Conservation (phyloP, 179 eudicot genomes). For the Silene coronaria region DNA sequence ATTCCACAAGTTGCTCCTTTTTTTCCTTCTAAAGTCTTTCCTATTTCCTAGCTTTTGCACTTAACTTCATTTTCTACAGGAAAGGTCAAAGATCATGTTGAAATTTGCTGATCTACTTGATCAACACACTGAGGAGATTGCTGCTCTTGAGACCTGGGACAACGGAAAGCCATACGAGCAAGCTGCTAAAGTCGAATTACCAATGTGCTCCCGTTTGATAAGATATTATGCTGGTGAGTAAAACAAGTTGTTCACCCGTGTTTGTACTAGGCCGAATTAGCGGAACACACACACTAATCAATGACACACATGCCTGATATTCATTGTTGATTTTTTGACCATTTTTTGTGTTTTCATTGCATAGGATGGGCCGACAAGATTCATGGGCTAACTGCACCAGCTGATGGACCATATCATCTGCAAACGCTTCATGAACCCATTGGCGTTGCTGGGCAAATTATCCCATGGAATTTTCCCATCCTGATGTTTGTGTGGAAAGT, state of each 20-base stretch:
- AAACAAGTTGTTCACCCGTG: background rate
- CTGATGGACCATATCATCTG: constrained; percentile 38
- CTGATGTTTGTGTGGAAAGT: constrained; percentile 47
- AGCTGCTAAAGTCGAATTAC: constrained; percentile 34
- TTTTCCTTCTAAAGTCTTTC: no score
- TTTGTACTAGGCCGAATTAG: no score
- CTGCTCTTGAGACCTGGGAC: constrained; percentile 49
- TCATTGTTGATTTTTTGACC: background rate
- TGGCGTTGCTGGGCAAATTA: constrained; percentile 55
- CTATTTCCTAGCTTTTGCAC: background rate
- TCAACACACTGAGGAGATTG: constrained; percentile 39
- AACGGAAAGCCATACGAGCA: constrained; percentile 42
- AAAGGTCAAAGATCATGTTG: constrained; percentile 35
- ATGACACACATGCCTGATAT: background rate
- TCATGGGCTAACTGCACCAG: constrained; percentile 39
- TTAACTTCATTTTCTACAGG: constrained; percentile 22
- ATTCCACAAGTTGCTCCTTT: background rate
- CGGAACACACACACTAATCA: no score
- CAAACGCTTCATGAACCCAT: constrained; percentile 52
- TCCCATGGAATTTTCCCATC: constrained; percentile 55
- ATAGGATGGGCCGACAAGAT: constrained; percentile 46
- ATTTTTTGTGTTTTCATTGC: background rate
- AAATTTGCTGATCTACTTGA: constrained; percentile 49
- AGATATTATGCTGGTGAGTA: constrained; percentile 43
- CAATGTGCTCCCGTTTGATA: constrained; percentile 38